These are phyloP conservation scores for Metroxylon sagu DNA, from an alignment of 176 grass and related monocot species.

Conservation along the genomic window DNA sequence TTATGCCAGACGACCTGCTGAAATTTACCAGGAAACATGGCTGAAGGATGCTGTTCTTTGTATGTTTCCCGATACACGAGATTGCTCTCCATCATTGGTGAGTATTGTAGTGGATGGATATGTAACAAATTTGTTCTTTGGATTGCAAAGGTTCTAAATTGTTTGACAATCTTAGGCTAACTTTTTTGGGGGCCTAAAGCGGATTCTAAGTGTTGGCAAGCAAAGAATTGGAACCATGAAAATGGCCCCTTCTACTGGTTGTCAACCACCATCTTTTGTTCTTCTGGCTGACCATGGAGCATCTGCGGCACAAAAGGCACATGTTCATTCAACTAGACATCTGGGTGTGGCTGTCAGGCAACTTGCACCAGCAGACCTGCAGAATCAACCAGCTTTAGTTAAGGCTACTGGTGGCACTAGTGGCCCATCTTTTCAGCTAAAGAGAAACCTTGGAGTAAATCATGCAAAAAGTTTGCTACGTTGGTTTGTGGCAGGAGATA, in stretches of 20 bases:
- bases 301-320: conserved; percentile 32
- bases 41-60: conserved; percentile 69
- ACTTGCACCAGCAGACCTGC: conserved; percentile 65
- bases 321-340: conserved; percentile 56
- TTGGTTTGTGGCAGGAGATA: conserved; percentile 38
- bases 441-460: conserved; percentile 47
- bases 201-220: conserved; percentile 50
- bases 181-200: conserved; percentile 74
- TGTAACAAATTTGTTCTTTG: background rate
- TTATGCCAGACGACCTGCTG: conserved; percentile 34
- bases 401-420: conserved; percentile 26
- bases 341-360: conserved; percentile 91
- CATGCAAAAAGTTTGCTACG: conserved; percentile 42
- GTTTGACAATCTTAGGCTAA: conserved; percentile 39
- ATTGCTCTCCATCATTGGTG: conserved; percentile 76
- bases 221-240: conserved; percentile 41
- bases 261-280: conserved; percentile 30
- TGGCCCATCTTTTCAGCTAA: conserved; percentile 45
- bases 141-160: conserved; percentile 4
- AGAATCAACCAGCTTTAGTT: conserved; percentile 31
- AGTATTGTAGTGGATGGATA: conserved; percentile 30
- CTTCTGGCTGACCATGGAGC: conserved; percentile 30
- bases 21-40: conserved; percentile 82
- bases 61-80: conserved; percentile 72
- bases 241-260: conserved; percentile 23